These are phyloP conservation scores for Colletotrichum sp. DNA, from an alignment of 2,329 filamentous ascomycete species.

Conservation along the genomic window DNA sequence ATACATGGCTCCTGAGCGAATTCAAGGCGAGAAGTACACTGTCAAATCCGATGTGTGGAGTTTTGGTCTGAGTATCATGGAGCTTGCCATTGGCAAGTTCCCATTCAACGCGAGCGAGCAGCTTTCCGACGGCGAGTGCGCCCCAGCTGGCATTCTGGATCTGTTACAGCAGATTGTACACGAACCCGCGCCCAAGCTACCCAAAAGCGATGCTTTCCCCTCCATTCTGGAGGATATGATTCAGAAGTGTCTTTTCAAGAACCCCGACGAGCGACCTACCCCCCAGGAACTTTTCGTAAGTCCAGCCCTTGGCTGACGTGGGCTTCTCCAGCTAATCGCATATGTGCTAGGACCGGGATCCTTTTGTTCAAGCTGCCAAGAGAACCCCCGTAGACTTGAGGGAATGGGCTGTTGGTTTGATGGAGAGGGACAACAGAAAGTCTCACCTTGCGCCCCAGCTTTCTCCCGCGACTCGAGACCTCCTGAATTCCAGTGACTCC, in stretches of 20 bases:
- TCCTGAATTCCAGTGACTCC: constrained; percentile 70
- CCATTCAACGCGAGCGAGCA: constrained; percentile 83
- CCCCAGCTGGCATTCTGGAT: constrained; percentile 93
- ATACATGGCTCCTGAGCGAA: constrained; percentile 98
- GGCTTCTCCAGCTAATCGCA: constrained; percentile 27
- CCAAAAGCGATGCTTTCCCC: constrained; percentile 97
- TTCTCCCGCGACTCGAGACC: constrained; percentile 78
- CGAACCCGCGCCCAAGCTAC: constrained; percentile 89
- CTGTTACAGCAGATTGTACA: constrained; percentile 97
- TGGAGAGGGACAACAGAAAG: constrained; percentile 95
- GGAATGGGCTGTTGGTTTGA: constrained; percentile 92
- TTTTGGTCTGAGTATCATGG: constrained; percentile 94
- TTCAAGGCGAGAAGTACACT: constrained; percentile 95
- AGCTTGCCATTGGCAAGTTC: constrained; percentile 96
- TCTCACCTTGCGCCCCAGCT: constrained; percentile 86
- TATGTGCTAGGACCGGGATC: constrained; percentile 76
- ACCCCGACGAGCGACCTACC: constrained; percentile 86
- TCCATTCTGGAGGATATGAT: constrained; percentile 96
- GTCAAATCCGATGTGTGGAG: constrained; percentile 99
- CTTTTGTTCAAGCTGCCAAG: constrained; percentile 95
- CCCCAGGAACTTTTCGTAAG: constrained; percentile 91
- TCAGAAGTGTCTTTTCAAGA: constrained; percentile 91
- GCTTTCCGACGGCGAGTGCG: constrained; percentile 75
- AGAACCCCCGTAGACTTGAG: constrained; percentile 92
- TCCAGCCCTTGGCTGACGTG: neutral